Conservation (phyloP, 108 stramenopile species). For the Nitzschia sp. region DNA sequence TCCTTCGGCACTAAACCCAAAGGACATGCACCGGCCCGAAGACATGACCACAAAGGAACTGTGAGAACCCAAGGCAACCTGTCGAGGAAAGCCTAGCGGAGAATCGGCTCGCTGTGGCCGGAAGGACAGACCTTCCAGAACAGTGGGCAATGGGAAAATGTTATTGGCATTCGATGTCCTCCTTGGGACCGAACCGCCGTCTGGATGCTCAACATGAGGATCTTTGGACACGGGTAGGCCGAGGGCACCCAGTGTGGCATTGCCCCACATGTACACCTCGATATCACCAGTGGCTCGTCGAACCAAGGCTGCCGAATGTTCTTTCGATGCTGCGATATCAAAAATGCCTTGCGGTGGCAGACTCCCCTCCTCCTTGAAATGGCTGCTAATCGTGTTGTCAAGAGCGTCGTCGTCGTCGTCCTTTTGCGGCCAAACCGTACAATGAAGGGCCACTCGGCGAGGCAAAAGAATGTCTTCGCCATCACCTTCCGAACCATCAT, state of each 20-base stretch:
- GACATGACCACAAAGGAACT: slow-evolving; percentile 75
- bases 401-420: neutral
- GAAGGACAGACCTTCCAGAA: slow-evolving; percentile 38
- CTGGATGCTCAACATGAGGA: slow-evolving; percentile 18
- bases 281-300: slow-evolving; percentile 68
- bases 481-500: slow-evolving; percentile 38
- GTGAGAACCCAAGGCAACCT: slow-evolving; percentile 64
- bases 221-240: slow-evolving; percentile 38
- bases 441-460: slow-evolving; percentile 78
- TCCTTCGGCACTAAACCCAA: slow-evolving; percentile 72
- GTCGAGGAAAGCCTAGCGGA: slow-evolving; percentile 38
- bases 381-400: neutral
- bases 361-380: too few relatives aligned
- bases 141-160: slow-evolving; percentile 37
- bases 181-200: slow-evolving; percentile 25
- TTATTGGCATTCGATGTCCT: slow-evolving; percentile 27
- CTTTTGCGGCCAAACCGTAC: slow-evolving; percentile 48
- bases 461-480: slow-evolving; percentile 61
- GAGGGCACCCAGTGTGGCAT: slow-evolving; percentile 60
- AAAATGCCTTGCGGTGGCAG: slow-evolving; percentile 75
- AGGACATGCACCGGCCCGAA: slow-evolving; percentile 59
- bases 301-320: slow-evolving; percentile 82
- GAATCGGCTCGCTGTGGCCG: slow-evolving; percentile 22
- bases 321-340: slow-evolving; percentile 64
- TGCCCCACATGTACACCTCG: slow-evolving; percentile 85